Conservation (phyloP, 2,329 filamentous ascomycete genomes). For the Claviceps fusiformis region DNA sequence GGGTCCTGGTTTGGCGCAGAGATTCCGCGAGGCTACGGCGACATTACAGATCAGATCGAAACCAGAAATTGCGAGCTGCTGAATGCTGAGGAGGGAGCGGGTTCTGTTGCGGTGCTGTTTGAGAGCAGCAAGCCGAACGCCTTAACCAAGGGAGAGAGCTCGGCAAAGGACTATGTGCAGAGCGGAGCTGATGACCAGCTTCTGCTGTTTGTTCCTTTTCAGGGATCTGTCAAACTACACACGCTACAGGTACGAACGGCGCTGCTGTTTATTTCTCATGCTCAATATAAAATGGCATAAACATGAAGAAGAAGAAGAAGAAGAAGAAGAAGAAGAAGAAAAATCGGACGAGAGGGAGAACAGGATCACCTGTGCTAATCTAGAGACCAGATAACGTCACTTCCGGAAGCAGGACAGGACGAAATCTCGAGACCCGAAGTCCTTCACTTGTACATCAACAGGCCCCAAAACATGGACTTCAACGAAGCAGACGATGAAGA, state of each 20-base stretch:
- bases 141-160: constrained; percentile 42
- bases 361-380: background rate
- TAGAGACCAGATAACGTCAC: constrained; percentile 61
- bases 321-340: too few relatives aligned
- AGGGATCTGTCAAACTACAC: constrained; percentile 77
- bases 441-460: constrained; percentile 78
- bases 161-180: constrained; percentile 71
- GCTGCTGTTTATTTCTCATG: background rate
- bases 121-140: constrained; percentile 52
- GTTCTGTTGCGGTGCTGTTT: constrained; percentile 61
- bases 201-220: constrained; percentile 84
- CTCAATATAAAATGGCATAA: background rate
- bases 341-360: background rate
- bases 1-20: constrained; percentile 58
- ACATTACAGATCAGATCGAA: constrained; percentile 76
- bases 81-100: constrained; percentile 70
- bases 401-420: constrained; percentile 56
- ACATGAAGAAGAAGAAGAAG: too few relatives aligned
- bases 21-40: constrained; percentile 66
- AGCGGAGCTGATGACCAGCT: constrained; percentile 96
- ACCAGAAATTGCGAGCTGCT: constrained; percentile 69
- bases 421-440: constrained; percentile 69
- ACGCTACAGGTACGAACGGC: constrained; percentile 42
- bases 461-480: constrained; percentile 81
- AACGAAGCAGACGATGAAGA: constrained; percentile 82